These are phyloP conservation scores for Ophiostoma montium DNA, from an alignment of 2,329 filamentous ascomycete species.

Conservation along the genomic window DNA sequence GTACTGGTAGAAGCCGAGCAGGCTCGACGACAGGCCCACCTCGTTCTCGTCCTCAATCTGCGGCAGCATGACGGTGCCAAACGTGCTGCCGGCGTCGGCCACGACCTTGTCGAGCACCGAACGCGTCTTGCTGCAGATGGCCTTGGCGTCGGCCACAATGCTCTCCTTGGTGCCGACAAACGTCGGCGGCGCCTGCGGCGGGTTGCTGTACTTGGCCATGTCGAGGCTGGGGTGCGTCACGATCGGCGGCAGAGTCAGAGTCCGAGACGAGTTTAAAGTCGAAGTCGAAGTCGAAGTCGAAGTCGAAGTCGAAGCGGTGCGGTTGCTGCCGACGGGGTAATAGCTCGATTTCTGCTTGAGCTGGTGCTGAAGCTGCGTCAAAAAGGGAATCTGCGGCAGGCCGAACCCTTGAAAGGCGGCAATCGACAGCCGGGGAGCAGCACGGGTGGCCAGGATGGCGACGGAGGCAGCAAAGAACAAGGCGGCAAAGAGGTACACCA, in stretches of 20 bases:
- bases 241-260: too few relatives aligned
- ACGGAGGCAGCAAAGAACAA: constrained; percentile 39
- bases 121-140: constrained; percentile 48
- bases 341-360: constrained; percentile 2
- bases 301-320: constrained; percentile 12
- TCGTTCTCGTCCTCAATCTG: constrained; percentile 61
- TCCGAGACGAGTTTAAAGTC: too few relatives aligned
- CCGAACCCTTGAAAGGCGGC: constrained; percentile 36
- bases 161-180: constrained; percentile 62
- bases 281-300: too few relatives aligned
- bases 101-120: constrained; percentile 53
- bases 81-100: constrained; percentile 41
- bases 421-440: constrained; percentile 39
- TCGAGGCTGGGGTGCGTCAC: constrained; percentile 39
- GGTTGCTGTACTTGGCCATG: constrained; percentile 56
- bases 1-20: constrained; percentile 68
- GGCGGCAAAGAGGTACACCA: constrained; percentile 37
- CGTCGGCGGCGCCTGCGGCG: constrained; percentile 62
- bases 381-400: constrained; percentile 6
- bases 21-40: constrained; percentile 43
- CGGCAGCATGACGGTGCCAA: constrained; percentile 44
- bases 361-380: constrained; percentile 5
- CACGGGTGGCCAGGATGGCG: constrained; percentile 54
- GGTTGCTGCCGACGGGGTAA: constrained; percentile 3
- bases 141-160: constrained; percentile 53